Evolutionary conservation across 2,329 filamentous ascomycete species (phyloP), one percentile per base, ranked within the genome.

Genomic region (Nemania sp.): DNA sequence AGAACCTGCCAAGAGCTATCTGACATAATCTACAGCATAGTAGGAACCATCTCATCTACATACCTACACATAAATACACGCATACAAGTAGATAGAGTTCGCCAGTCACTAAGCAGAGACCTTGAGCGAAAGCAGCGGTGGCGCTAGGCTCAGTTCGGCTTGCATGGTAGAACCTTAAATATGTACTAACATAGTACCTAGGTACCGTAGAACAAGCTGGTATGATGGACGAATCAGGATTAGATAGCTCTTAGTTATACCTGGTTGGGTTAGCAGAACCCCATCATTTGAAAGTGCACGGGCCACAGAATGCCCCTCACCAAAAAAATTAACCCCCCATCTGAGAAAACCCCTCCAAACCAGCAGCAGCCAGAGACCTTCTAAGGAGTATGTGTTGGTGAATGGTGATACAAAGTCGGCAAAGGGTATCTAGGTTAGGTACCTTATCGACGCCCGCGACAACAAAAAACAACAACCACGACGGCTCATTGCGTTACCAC

Each of bases 271-370:
- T 35, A 13, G 20, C 27, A 47, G 24, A 27, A 38, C 66, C 61
- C 62, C 66, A 61, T 43, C 45, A 60, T 41, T 24, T 3, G 8
- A 27, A 7, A 5, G 22, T 35, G 62, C 57, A 68, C 66, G 57
- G 62, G 32, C 62, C 66, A 68, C 29, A 38, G 1, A 15, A 52
- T 26, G 29, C 35, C 41, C 27, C 18, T 56, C 53, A 29, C 53
- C n/a, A 27, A 26, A 41, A 54, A 38, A 56, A 56, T 41, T 22
- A 38, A 38, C 4, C 29, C 53, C 53, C 53, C 6, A 41, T 56
- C 53, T 20, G 5, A 5, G 11, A 24, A 56, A 56, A 56, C 53
- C 53, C 53, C 53, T 56, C 53, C 53, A 56, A 56, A 32, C 53
- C 29, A 20, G 49, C 49, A n/a, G n/a, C 7, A 45, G 41, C 41